Percentiles rank a stretch among this genome's conserved stretches.
phyloP scores from a whole-genome alignment of 805 yeast species.

The Suhomyces sp. region DNA sequence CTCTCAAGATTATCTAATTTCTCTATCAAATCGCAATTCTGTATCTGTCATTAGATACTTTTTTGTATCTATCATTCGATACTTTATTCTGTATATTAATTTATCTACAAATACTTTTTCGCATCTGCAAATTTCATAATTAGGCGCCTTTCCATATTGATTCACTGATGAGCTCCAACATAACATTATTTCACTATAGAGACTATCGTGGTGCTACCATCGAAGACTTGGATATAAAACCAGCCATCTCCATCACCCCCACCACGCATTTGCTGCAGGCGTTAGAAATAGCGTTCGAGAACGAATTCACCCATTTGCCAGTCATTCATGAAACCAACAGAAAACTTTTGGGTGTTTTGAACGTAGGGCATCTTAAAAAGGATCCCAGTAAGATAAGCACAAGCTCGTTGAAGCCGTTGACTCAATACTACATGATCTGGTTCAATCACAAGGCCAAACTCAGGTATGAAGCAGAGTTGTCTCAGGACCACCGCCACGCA shows the following conservation, averaged over 20 bases:
- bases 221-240: conserved; percentile 58
- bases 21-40: no score
- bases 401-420: conserved; percentile 24
- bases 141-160: neutral
- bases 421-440: conserved; percentile 42
- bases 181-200: conserved; percentile 22
- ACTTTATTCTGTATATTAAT: no score
- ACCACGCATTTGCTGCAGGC: conserved; percentile 47
- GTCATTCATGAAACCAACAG: conserved; percentile 48
- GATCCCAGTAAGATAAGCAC: conserved; percentile 22
- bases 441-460: conserved; percentile 36
- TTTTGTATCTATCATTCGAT: neutral
- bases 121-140: neutral
- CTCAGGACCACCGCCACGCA: conserved; percentile 7
- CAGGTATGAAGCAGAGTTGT: conserved; percentile 26
- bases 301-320: conserved; percentile 53
- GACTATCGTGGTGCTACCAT: conserved; percentile 53
- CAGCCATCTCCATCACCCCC: conserved; percentile 54
- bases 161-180: neutral
- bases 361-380: conserved; percentile 40
- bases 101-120: neutral
- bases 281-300: conserved; percentile 53
- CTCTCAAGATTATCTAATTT: no score
- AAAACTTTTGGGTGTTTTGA: conserved; percentile 48
- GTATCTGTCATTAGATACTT: no score